These are phyloP conservation scores for Thelonectria olida DNA, from an alignment of 2,329 filamentous ascomycete species.

Conservation along the genomic window DNA sequence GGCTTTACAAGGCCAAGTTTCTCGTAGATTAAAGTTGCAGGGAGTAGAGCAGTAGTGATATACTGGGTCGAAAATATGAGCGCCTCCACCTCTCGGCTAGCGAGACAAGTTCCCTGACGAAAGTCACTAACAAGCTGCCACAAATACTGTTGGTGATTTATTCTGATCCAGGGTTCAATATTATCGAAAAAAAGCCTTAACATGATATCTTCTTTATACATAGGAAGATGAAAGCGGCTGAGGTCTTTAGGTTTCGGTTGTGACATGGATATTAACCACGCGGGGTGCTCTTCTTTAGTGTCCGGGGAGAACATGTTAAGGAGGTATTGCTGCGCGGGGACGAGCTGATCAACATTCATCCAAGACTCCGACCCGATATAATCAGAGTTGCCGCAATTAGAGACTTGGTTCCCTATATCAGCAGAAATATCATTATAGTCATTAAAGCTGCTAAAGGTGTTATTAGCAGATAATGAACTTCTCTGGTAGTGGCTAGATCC, in stretches of 20 bases:
- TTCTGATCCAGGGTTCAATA: slow-evolving; percentile 26
- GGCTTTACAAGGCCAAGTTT: slow-evolving; percentile 14
- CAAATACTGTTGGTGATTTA: slow-evolving; percentile 22
- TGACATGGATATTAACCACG: slow-evolving; percentile 17
- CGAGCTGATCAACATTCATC: slow-evolving; percentile 25
- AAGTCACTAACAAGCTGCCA: slow-evolving; percentile 27
- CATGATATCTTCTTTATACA: slow-evolving; percentile 20
- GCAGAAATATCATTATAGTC: slow-evolving; percentile 18
- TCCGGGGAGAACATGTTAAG: slow-evolving; percentile 18
- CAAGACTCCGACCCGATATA: slow-evolving; percentile 22
- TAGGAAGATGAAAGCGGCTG: slow-evolving; percentile 17
- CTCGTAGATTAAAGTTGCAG: slow-evolving; percentile 13
- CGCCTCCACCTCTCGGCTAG: slow-evolving; percentile 20
- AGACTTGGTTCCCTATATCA: slow-evolving; percentile 22
- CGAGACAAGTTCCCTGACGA: slow-evolving; percentile 17
- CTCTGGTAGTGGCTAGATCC: slow-evolving; percentile 5
- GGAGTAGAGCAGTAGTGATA: slow-evolving; percentile 22
- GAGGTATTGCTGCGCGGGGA: slow-evolving; percentile 16
- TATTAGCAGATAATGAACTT: slow-evolving; percentile 19
- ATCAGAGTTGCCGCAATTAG: slow-evolving; percentile 13
- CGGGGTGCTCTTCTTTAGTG: background rate
- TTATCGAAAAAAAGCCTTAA: slow-evolving; percentile 22
- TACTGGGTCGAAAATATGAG: slow-evolving; percentile 28
- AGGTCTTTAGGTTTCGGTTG: slow-evolving; percentile 15
- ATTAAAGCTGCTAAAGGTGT: slow-evolving; percentile 26